Base-by-base conservation (phyloP, 495 filamentous ascomycete species). In the Talaromyces stipitatus region DNA sequence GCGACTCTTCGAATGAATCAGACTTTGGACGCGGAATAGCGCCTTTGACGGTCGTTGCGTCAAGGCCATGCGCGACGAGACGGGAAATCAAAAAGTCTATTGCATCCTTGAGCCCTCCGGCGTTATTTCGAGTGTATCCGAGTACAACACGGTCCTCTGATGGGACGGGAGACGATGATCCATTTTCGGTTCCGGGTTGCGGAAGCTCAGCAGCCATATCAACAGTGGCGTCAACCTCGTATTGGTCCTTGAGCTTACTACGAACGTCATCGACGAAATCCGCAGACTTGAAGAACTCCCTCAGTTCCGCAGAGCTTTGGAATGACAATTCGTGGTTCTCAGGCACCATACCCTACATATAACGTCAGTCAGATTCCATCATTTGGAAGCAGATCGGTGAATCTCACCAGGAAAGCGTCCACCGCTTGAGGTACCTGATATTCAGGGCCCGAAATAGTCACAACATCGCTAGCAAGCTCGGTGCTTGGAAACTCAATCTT, bases 401-500 rank as follows among this genome's bases (percentile, higher is more conserved):
- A 32, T 67, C 82, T 66, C 80, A 90, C 88, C 73, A 99, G 71
- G 61, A 99, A 89, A 66, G 90, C 90, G 69, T 99, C 92, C 58
- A 96, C 91, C 59, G 90, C 95, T 65, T 91, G 85, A 58, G 95
- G 92, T 41, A 97, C 90, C 80, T 96, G 92, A 79, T 94, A 97
- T 72, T 97, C 91, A 12, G 94, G 94, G 14, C 94, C 94, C 43
- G 92, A 91, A 57, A 97, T 91, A 6, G 86, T 92, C 60, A 99
- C 89, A 64, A 92, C 85, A 71, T 99, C 95, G 68, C 92, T 97
- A 26, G 94, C 95, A 71, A 91, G 86, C 70, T 99, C 94, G 16
- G 94, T 97, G 72, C 90, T 96, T 10, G 94, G 95, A 67, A 97
- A 97, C 60, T 89, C 85, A 64, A 97, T 89, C 75, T 96, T 96